phyloP scores from a whole-genome alignment of 306 rosid species.

The Rosa chinensis region DNA sequence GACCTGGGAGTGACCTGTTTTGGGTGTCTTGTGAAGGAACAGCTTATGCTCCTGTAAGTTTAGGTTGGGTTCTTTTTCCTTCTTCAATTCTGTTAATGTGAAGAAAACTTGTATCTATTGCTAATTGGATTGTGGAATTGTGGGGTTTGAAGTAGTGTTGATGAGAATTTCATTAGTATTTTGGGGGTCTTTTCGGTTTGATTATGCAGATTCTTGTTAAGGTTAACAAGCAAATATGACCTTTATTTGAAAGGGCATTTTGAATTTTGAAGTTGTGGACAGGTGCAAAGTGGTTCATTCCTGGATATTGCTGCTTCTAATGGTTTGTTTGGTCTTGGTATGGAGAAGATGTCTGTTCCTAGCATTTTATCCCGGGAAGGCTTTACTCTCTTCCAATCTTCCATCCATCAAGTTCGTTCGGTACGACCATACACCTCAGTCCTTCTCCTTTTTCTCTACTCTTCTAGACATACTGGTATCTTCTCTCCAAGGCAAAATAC shows the following conservation, averaged over 20 bases:
- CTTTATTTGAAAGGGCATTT: constrained; percentile 1
- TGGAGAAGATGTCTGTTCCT: too few relatives aligned
- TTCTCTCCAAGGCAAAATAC: too few relatives aligned
- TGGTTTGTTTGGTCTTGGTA: too few relatives aligned
- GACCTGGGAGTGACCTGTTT: constrained; percentile 89
- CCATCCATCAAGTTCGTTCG: too few relatives aligned
- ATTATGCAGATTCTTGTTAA: not conserved
- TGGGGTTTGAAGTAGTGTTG: not conserved
- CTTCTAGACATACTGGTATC: too few relatives aligned
- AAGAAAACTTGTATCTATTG: not conserved
- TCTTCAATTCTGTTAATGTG: not conserved
- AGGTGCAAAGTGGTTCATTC: too few relatives aligned
- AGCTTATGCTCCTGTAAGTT: constrained; percentile 57
- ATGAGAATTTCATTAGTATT: not conserved
- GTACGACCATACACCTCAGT: too few relatives aligned
- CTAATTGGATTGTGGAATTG: not conserved
- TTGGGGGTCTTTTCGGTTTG: not conserved
- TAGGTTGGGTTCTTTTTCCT: not conserved
- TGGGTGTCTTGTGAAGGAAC: constrained; percentile 92
- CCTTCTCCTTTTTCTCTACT: too few relatives aligned
- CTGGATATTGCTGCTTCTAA: too few relatives aligned
- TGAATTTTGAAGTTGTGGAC: too few relatives aligned
- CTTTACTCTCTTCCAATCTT: too few relatives aligned
- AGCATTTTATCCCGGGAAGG: too few relatives aligned
- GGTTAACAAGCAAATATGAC: not conserved